phyloP scores from a whole-genome alignment of 2,329 filamentous ascomycete species.

The Ceratocystis huliohia region DNA sequence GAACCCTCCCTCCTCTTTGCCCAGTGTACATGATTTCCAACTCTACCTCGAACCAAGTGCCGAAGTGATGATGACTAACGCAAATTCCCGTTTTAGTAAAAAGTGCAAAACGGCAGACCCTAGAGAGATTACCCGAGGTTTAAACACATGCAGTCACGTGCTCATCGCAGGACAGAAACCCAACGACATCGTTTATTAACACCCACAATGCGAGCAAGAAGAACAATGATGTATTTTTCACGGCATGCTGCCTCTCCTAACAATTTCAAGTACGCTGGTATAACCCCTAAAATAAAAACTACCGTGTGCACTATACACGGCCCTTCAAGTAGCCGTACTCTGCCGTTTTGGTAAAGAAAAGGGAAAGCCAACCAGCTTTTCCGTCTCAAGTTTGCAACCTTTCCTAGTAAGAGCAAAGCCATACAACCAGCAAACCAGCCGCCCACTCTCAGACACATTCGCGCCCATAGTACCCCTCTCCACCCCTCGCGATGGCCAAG shows the following conservation, averaged over 20 bases:
- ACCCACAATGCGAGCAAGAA: background rate
- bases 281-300: background rate
- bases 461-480: background rate
- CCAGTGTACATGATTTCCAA: background rate
- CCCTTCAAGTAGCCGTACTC: background rate
- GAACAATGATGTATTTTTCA: background rate
- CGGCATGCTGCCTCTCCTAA: background rate
- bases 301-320: background rate
- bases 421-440: background rate
- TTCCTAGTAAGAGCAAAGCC: no score
- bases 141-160: background rate
- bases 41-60: background rate
- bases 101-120: background rate
- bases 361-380: background rate
- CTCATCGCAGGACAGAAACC: background rate
- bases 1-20: background rate
- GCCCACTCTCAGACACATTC: background rate
- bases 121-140: background rate
- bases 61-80: background rate
- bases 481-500: slow-evolving; percentile 28
- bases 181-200: slow-evolving; percentile 10
- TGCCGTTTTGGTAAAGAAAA: background rate
- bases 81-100: background rate
- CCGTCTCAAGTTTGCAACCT: background rate
- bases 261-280: background rate